phyloP scores from a whole-genome alignment of 176 grass and related monocot species.

The Elaeis guineensis region DNA sequence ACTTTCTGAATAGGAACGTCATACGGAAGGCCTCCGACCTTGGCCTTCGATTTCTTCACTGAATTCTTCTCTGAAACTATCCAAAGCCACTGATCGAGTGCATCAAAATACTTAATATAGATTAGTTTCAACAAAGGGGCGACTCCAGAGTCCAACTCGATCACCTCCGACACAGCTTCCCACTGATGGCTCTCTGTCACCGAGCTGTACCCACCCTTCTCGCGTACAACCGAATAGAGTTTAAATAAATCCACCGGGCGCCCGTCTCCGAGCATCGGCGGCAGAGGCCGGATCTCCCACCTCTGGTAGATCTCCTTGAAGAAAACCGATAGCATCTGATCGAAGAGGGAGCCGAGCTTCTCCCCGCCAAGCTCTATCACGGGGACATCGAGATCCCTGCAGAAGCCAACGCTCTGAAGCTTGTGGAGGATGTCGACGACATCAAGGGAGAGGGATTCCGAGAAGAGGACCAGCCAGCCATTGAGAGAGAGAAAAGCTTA shows the following conservation, averaged over 20 bases:
- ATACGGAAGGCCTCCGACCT: background rate
- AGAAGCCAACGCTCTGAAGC: slow-evolving; percentile 50
- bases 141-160: slow-evolving; percentile 15
- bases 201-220: slow-evolving; percentile 29
- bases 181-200: slow-evolving; percentile 15
- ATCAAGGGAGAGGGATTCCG: background rate
- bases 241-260: slow-evolving; percentile 33
- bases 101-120: slow-evolving; percentile 45
- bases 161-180: slow-evolving; percentile 30
- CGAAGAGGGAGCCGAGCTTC: slow-evolving; percentile 21
- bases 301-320: slow-evolving; percentile 32
- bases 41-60: background rate
- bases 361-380: slow-evolving; percentile 10
- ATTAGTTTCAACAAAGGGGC: slow-evolving; percentile 37
- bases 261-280: slow-evolving; percentile 23
- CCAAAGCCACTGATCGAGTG: slow-evolving; percentile 44
- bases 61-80: slow-evolving; percentile 9
- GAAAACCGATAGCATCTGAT: slow-evolving; percentile 36
- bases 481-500: background rate
- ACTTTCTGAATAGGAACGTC: background rate
- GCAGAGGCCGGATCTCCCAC: slow-evolving; percentile 28
- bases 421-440: slow-evolving; percentile 38
- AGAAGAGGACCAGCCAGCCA: background rate
- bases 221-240: slow-evolving; percentile 35
- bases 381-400: slow-evolving; percentile 25